These are phyloP conservation scores for Pezicula rhizophila DNA, from an alignment of 2,329 filamentous ascomycete genomes.

Conservation along the genomic window DNA sequence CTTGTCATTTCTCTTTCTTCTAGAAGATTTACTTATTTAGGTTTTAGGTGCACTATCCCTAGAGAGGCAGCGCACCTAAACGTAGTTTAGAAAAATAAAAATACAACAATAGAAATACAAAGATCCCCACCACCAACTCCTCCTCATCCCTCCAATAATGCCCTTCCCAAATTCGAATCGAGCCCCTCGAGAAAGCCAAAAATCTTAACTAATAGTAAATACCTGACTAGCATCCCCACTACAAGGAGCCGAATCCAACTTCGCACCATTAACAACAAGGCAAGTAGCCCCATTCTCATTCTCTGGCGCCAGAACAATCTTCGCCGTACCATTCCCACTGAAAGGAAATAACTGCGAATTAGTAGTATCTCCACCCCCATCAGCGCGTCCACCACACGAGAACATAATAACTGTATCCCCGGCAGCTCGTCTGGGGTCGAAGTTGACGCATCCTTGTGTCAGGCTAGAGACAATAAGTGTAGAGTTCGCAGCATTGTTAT, in stretches of 20 bases:
- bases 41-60: no score
- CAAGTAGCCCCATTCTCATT: constrained; percentile 39
- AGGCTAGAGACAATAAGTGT: constrained; percentile 49
- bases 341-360: constrained; percentile 45
- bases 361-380: constrained; percentile 37
- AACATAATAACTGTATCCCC: constrained; percentile 51
- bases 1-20: no score
- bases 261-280: constrained; percentile 28
- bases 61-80: no score
- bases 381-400: constrained; percentile 52
- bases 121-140: no score
- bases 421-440: constrained; percentile 43
- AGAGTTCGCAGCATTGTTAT: constrained; percentile 39
- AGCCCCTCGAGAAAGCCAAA: no score
- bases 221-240: neutral
- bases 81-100: no score
- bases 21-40: no score
- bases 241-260: constrained; percentile 15
- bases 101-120: no score
- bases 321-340: constrained; percentile 28
- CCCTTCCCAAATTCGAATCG: no score
- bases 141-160: no score
- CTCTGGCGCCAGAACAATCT: constrained; percentile 38
- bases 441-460: constrained; percentile 53
- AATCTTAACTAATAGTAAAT: constrained; percentile 2